These are phyloP conservation scores for Odontarrhena argentea DNA, from an alignment of 345 rosid species.

Conservation along the genomic window DNA sequence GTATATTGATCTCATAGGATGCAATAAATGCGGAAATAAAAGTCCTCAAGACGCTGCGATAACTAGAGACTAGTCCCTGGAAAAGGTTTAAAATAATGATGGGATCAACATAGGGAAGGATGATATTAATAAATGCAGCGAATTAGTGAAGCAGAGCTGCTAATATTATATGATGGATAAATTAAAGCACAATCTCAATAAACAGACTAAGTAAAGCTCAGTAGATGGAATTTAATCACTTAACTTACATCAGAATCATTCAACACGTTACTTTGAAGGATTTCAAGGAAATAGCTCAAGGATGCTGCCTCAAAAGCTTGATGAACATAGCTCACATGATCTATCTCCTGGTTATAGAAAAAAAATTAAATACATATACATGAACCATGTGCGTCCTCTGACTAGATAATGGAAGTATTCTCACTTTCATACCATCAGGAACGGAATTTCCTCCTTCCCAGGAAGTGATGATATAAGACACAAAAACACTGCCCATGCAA, in stretches of 20 bases:
- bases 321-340: conserved; percentile 77
- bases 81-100: conserved; percentile 20
- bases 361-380: conserved; percentile 27
- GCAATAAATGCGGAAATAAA: conserved; percentile 93
- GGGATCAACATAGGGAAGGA: conserved; percentile 16
- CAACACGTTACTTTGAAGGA: conserved; percentile 69
- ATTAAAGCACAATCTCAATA: conserved; percentile 5
- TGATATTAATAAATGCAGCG: conserved; percentile 22
- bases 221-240: conserved; percentile 23
- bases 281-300: conserved; percentile 64
- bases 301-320: conserved; percentile 90
- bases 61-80: conserved; percentile 79
- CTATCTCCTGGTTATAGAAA: conserved; percentile 65
- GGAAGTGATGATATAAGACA: conserved; percentile 84
- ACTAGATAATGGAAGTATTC: conserved; percentile 32
- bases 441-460: conserved; percentile 60
- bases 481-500: conserved; percentile 93
- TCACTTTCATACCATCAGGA: conserved; percentile 58
- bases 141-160: conserved; percentile 1
- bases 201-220: conserved; percentile 23
- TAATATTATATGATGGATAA: conserved; percentile 14
- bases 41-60: conserved; percentile 84
- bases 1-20: conserved; percentile 83
- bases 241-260: conserved; percentile 75
- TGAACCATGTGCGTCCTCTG: conserved; percentile 22